Base-by-base conservation (phyloP, 2,329 filamentous ascomycete species). In the Penicillium sp. region DNA sequence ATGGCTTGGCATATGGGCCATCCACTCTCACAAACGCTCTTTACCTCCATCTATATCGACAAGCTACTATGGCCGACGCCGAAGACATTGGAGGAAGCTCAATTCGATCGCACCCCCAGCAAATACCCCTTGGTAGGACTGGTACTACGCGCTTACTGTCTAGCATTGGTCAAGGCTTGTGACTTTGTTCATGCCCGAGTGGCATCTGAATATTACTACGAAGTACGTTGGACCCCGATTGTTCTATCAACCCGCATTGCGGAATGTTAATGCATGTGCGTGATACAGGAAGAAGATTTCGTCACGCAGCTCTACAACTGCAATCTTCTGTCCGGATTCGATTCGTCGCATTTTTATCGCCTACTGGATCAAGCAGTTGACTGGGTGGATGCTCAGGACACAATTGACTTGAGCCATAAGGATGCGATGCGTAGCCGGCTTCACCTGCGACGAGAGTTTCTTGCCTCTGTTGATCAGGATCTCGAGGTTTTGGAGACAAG, bases 1-100 rank as follows among this genome's bases (percentile, higher is more conserved):
- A 94, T 95, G 81, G 88, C 90, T 53, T 98, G 94, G 90, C 90
- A 97, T 66, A 82, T 88, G 59, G 93, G 94, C n/a, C 90, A 95
- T 63, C 90, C 93, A 1, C 79, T 98, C 7, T 94, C 91, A 1
- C 93, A 97, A 66, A 97, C 93, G 0, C 73, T 98, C 1, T 90
- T 97, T 65, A 96, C 90, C 4, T 95, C 89, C 45, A 77, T 95
- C 32, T 93, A 98, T 66, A 81, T 97, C 48, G 90, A 96, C 60
- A 83, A 82, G 42, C 76, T 98, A 12, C 73, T 95, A 50, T 86
- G 83, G 71, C 84, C 87, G 0, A 76, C 79, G 28, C 84, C 87
- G 4, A 73, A 71, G 33, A 78, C 68, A 4, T 71, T 94, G 26
- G 72, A 83, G 3, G 78, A 88, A 33, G 84, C 84, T 9, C 75